Evolutionary conservation across 2,329 filamentous ascomycete species (phyloP), one percentile per base, ranked within the genome.

Genomic region (Aspergillus fischeri): DNA sequence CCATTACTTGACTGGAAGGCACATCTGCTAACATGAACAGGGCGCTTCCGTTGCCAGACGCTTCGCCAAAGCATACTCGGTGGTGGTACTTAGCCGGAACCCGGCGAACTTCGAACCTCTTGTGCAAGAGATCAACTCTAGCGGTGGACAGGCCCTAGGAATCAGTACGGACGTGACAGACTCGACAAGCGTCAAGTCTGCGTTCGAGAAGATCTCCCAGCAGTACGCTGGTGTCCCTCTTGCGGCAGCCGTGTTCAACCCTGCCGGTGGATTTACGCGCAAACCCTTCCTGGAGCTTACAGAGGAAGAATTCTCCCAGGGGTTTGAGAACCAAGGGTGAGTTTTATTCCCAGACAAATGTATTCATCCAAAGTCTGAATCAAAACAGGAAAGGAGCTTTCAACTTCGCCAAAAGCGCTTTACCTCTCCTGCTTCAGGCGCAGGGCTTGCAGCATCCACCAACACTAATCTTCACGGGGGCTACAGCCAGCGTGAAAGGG

Each of bases 391-490:
- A 73, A 41, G 91, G 90, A 11, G 87, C 89, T 28, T 91, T 91
- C 72, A 76, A 87, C 65, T 96, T 96, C 72, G 85, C 90, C 0
- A 86, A 93, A 71, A 79, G 81, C 2, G 78, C 84, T 0, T 75
- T 96, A 0, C 91, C 92, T 0, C 79, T 87, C 1, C 82, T 96
- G 1, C 80, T 92, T 1, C 80, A 85, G 24, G 80, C 86, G 0
- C 72, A 73, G 0, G 75, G 77, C 47, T 73, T 82, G 0, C 78
- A 82, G 32, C 75, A 91, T 67, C 90, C 91, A 4, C 91, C 91
- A 0, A 88, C 88, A 0, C 78, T 96, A 21, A 88, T 96, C 67
- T 89, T 95, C 74, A 96, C 92, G 0, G 92, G 92, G 32, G 91
- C 92, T 0, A 96, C 92, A 0, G 92, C 91, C 0, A 90, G 88